These are phyloP conservation scores for Astrothelium subdiscretum DNA, from an alignment of 495 filamentous ascomycete species.

Conservation along the genomic window DNA sequence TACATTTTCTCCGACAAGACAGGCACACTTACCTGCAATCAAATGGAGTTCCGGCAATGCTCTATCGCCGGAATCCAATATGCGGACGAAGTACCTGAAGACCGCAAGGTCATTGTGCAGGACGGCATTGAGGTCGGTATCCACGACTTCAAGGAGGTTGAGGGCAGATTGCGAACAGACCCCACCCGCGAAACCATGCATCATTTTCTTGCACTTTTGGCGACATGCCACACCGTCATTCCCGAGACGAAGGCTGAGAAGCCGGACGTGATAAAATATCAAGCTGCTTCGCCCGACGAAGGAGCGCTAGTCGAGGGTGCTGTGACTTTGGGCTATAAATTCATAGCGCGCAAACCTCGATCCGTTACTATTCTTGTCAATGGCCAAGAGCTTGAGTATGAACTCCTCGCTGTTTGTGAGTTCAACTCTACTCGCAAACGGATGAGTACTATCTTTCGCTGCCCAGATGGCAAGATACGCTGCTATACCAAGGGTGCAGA, in stretches of 20 bases:
- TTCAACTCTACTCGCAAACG: conserved; percentile 97
- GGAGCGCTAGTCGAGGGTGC: conserved; percentile 93
- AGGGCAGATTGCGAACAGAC: conserved; percentile 23
- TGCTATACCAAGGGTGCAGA: conserved; percentile 96
- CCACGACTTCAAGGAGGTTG: conserved; percentile 72
- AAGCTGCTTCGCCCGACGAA: conserved; percentile 95
- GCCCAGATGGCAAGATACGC: conserved; percentile 89
- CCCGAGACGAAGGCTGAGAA: conserved; percentile 73
- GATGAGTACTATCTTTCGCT: conserved; percentile 95
- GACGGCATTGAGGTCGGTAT: conserved; percentile 72
- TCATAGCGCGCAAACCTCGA: conserved; percentile 79
- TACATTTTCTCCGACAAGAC: conserved; percentile 99
- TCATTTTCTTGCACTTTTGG: conserved; percentile 77
- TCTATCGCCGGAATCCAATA: conserved; percentile 91
- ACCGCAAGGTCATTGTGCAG: conserved; percentile 61
- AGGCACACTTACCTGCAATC: conserved; percentile 95
- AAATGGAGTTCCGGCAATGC: conserved; percentile 97
- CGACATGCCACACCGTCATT: conserved; percentile 96
- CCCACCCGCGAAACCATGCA: conserved; percentile 50
- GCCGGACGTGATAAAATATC: conserved; percentile 79
- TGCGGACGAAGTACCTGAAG: conserved; percentile 84
- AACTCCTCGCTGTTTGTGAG: conserved; percentile 90
- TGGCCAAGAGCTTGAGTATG: conserved; percentile 66
- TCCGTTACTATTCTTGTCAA: conserved; percentile 68
- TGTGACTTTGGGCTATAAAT: conserved; percentile 70